Evolutionary conservation across 495 filamentous ascomycete species (phyloP), one percentile per base, ranked within the genome.

Genomic region (Aspergillus wentii): DNA sequence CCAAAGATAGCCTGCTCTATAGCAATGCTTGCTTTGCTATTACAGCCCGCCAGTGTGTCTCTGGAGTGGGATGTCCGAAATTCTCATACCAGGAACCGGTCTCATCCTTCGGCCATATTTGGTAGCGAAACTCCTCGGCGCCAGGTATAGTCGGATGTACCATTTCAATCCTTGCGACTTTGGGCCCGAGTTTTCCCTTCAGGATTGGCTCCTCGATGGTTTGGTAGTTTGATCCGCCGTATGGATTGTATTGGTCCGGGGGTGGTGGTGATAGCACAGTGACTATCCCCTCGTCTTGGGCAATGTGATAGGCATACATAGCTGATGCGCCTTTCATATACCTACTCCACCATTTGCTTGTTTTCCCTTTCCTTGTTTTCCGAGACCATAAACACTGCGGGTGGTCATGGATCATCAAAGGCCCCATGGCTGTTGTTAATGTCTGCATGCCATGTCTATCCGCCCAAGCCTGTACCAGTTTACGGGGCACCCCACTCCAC

Each of bases 301-400:
- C 44, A 29, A 48, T 48, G 23, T 39, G 39, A 28, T 35, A 42
- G 25, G 44, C 44, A 26, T 33, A 48, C 9, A 48, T 33, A 42
- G 44, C 44, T 22, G 38, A 48, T 17, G 44, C 44, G 18, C 44
- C 44, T 10, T 42, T 27, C n/a, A 48, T 34, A 41, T 48, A 48
- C 17, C 21, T 33, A 17, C 38, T 48, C 44, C 44, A 48, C 32
- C 33, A 11, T 25, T 38, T 33, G 31, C 13, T 35, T n/a, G n/a
- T n/a, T n/a, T n/a, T n/a, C n/a, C n/a, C n/a, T n/a, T n/a, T n/a
- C n/a, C n/a, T n/a, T 34, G 26, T 15, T 30, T 38, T 48, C 17
- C 33, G 26, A 5, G 17, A 35, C 14, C 17, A 13, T 30, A 42
- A 30, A 23, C 44, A 48, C 32, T 32, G 27, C 9, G 44, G 26